Base-by-base conservation (phyloP, 192 early-diverging fungal genomes). In the Podila epicladia region DNA sequence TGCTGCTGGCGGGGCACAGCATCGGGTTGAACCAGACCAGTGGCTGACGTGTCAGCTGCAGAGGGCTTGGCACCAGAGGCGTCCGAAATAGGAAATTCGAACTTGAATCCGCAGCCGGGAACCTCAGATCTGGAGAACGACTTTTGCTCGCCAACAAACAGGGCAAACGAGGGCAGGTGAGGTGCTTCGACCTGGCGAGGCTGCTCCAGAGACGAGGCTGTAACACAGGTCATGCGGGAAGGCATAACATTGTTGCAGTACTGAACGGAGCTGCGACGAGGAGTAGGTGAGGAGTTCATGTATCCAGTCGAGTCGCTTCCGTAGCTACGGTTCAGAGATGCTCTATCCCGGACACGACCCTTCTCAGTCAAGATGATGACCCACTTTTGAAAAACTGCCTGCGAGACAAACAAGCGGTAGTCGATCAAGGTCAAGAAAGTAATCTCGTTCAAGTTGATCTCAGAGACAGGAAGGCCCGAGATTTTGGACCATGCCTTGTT, bases 401-500 rank as follows among this genome's bases (percentile, higher is more conserved):
- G 87, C 5, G 83, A 84, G 17, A 95, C 88, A 87, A 86, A 89
- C 49, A 95, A 85, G 22, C 88, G 85, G 75, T 94, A 96, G 67
- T 94, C 90, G 37, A 97, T 88, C 77, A 93, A 75, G 8, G 85
- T 63, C 22, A 97, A 74, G 85, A 97, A 95, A 37, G 88, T 90
- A 35, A 91, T 85, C 84, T 97, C 95, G 84, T 92, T 89, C 38
- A 88, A 83, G 86, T 93, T 92, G 78, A 97, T 91, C 86, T 97
- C 93, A 19, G 75, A 64, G 33, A 92, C 85, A 28, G 86, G 79
- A 24, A 97, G 87, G 57, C 92, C 91, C 9, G 93, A 94, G 60
- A 97, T 94, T 82, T 92, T 93, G 57, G 93, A 84, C 96, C 96
- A 97, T 0, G 94, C 91, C 66, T 86, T 87, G 88, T 95, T 96